Conservation (phyloP, 2,329 filamentous ascomycete species). For the Sclerotinia spermophila region DNA sequence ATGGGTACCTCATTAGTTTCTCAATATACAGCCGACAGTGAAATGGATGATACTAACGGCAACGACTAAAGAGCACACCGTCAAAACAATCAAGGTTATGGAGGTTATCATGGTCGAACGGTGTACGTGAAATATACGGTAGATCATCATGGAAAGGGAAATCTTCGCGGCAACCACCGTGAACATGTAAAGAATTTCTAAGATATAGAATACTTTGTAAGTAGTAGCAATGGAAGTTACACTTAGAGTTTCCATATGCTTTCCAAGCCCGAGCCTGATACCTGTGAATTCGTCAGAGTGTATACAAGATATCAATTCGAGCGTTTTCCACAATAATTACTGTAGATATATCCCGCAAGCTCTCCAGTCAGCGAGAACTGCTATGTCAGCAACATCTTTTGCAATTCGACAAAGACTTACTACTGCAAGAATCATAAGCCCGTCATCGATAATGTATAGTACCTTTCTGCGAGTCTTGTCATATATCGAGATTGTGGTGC, state of each 20-base stretch:
- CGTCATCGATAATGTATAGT: not conserved
- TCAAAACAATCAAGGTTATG: not conserved
- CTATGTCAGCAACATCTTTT: not conserved
- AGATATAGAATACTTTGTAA: not conserved
- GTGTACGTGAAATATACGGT: not conserved
- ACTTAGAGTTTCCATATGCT: not conserved
- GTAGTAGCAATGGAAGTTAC: not conserved
- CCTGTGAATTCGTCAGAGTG: not conserved
- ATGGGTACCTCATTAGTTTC: not conserved
- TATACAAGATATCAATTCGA: not conserved
- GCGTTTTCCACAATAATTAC: not conserved
- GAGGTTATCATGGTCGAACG: not conserved
- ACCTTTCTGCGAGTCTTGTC: not conserved
- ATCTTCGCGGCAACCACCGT: not conserved
- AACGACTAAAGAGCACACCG: not conserved
- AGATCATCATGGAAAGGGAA: not conserved
- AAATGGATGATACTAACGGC: not conserved
- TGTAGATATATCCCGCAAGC: not conserved
- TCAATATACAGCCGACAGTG: not conserved
- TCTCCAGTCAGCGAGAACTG: not conserved
- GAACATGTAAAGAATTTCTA: not conserved
- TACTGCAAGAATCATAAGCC: not conserved
- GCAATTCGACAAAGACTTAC: not conserved
- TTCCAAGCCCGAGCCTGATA: not conserved
- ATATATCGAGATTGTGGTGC: not conserved